Evolutionary conservation across 352 stramenopile genomes (phyloP).

Genomic region (Phytophthora syringae): DNA sequence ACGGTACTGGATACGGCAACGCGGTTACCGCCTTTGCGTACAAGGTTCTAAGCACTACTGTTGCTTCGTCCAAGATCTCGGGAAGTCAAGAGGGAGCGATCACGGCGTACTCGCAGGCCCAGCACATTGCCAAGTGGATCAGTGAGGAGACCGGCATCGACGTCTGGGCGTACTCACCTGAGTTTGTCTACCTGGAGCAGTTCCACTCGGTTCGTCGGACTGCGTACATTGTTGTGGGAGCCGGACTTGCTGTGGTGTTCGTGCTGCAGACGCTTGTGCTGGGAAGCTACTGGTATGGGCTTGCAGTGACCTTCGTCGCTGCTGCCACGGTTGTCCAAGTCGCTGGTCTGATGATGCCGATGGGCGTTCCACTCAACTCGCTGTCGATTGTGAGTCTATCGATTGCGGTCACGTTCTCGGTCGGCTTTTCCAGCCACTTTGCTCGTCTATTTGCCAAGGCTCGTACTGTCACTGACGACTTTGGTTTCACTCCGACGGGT

Average conservation of each 20-base stretch:
- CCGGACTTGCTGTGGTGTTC: constrained; percentile 56
- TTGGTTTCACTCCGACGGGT: constrained; percentile 22
- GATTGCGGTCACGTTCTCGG: constrained; percentile 71
- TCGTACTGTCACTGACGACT: constrained; percentile 29
- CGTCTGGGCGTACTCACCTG: constrained; percentile 71
- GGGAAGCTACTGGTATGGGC: constrained; percentile 49
- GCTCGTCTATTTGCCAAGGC: constrained; percentile 66
- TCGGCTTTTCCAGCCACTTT: constrained; percentile 85
- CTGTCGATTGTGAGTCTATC: constrained; percentile 86
- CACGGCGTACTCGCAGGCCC: constrained; percentile 58
- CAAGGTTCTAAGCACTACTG: constrained; percentile 53
- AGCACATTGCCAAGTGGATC: constrained; percentile 68
- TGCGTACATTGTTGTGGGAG: constrained; percentile 55
- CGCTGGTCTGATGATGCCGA: constrained; percentile 64
- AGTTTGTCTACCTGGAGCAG: constrained; percentile 75
- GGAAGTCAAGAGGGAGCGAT: constrained; percentile 46
- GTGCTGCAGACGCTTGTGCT: constrained; percentile 57
- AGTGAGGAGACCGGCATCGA: constrained; percentile 70
- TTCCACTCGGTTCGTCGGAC: constrained; percentile 66
- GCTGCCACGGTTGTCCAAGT: constrained; percentile 66
- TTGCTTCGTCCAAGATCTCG: constrained; percentile 20
- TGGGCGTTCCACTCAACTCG: constrained; percentile 79
- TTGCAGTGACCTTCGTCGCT: constrained; percentile 49
- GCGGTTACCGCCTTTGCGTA: constrained; percentile 75
- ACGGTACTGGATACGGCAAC: constrained; percentile 52